These are phyloP conservation scores for Mortierella hygrophila DNA, from an alignment of 192 early-diverging fungal species.

Conservation along the genomic window DNA sequence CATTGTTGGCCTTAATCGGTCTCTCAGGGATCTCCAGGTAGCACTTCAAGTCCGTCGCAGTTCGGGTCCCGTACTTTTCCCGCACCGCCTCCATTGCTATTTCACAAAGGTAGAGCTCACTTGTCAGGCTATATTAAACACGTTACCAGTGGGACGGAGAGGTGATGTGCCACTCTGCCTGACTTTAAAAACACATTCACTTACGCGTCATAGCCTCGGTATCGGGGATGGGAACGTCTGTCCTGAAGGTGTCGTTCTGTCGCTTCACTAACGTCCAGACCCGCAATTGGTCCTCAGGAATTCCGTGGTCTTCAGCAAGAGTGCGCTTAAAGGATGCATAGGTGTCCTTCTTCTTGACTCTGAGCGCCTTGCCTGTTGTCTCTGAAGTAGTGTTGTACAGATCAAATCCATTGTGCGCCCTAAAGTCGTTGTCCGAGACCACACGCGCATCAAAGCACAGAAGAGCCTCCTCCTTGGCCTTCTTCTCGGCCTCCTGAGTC, in stretches of 20 bases:
- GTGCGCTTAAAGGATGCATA: constrained; percentile 63
- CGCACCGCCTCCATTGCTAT: constrained; percentile 48
- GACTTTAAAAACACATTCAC: constrained; percentile 8
- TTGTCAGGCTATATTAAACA: neutral
- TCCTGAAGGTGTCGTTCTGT: constrained; percentile 90
- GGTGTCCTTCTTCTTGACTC: constrained; percentile 66
- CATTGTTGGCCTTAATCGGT: constrained; percentile 37
- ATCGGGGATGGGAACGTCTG: constrained; percentile 75
- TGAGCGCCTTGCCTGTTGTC: constrained; percentile 39
- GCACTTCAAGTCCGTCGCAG: constrained; percentile 27
- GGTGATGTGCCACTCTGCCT: too few relatives aligned
- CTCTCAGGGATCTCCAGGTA: constrained; percentile 41
- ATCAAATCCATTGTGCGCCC: constrained; percentile 85
- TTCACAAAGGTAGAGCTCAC: neutral
- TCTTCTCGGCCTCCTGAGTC: constrained; percentile 64
- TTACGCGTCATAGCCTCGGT: constrained; percentile 58
- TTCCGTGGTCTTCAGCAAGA: constrained; percentile 58
- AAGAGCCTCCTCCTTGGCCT: constrained; percentile 78
- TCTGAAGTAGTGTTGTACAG: constrained; percentile 77
- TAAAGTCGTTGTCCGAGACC: constrained; percentile 72
- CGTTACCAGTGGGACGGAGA: neutral
- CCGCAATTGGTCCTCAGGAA: constrained; percentile 67
- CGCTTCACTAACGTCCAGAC: constrained; percentile 91
- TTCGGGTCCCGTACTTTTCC: constrained; percentile 26
- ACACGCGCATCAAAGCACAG: constrained; percentile 72